phyloP scores from a whole-genome alignment of 371 early-diverging fungal species.

The Mycotypha africana region DNA sequence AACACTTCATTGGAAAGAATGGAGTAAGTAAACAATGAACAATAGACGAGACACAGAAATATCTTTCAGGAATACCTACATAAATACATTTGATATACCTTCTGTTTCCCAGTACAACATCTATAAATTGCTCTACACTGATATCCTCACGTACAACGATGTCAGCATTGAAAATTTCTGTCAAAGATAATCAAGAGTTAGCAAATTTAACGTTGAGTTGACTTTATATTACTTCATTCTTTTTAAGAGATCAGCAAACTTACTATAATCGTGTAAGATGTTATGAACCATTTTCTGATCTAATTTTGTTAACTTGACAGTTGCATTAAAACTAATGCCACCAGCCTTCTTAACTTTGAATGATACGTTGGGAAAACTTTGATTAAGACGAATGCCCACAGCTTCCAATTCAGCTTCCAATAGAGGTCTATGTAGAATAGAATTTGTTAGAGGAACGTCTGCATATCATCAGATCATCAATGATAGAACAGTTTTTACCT shows the following conservation, averaged over 20 bases:
- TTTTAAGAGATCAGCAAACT: too few species aligned
- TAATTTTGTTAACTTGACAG: constrained; percentile 84
- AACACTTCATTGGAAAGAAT: constrained; percentile 43
- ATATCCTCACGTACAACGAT: constrained; percentile 97
- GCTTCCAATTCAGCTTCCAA: constrained; percentile 98
- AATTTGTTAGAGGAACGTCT: too few species aligned
- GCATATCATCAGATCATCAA: background rate
- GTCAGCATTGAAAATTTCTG: constrained; percentile 96
- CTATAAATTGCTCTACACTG: constrained; percentile 98
- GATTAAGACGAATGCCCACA: constrained; percentile 97
- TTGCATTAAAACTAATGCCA: constrained; percentile 94
- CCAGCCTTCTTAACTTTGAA: constrained; percentile 98
- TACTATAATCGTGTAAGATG: constrained; percentile 95
- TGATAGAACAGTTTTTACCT: too few species aligned
- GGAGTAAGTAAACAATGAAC: too few species aligned
- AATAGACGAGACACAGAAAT: too few species aligned
- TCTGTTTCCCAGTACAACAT: constrained; percentile 96
- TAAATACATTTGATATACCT: constrained; percentile 97
- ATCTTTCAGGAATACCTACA: too few species aligned
- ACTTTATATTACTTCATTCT: too few species aligned
- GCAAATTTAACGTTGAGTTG: too few species aligned
- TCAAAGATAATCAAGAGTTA: too few species aligned
- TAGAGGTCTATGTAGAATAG: constrained; percentile 59
- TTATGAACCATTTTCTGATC: constrained; percentile 89
- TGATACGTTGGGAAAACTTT: constrained; percentile 87